A percentile compares a stretch with the other conserved stretches of the same genome.
Conservation (phyloP, 2,329 filamentous ascomycete species). For the Monosporascus ibericus region DNA sequence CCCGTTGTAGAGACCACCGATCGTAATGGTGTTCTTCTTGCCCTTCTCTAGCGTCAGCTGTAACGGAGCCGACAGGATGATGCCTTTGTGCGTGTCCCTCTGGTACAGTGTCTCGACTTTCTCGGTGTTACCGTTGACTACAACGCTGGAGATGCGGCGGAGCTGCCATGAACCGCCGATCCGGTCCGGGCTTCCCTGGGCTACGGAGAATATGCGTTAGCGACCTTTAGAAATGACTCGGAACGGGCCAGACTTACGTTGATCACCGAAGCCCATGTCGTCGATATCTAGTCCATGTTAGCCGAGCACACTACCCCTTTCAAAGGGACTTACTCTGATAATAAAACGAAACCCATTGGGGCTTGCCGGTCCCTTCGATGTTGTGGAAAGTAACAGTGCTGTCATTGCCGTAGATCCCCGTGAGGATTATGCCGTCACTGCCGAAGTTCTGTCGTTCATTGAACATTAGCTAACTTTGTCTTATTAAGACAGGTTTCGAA, state of each 20-base stretch:
- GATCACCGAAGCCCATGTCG: conserved; percentile 54
- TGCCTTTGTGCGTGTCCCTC: conserved; percentile 51
- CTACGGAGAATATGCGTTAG: conserved; percentile 6
- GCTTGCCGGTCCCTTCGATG: conserved; percentile 42
- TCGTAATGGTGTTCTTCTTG: conserved; percentile 44
- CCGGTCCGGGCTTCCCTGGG: conserved; percentile 51
- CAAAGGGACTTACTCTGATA: conserved; percentile 36
- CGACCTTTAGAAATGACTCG: not conserved
- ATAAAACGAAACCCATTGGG: conserved; percentile 53
- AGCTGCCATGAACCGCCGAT: conserved; percentile 56
- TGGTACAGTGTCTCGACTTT: conserved; percentile 44
- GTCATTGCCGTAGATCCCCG: conserved; percentile 48
- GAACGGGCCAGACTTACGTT: conserved; percentile 25
- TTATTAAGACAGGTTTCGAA: not conserved
- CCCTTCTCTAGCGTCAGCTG: conserved; percentile 47
- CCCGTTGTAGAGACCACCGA: conserved; percentile 52
- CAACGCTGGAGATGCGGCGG: conserved; percentile 52
- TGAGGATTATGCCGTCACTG: conserved; percentile 38
- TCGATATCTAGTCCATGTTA: conserved; percentile 36
- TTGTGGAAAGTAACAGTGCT: conserved; percentile 45
- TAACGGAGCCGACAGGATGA: conserved; percentile 52
- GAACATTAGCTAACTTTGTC: not conserved
- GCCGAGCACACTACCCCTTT: not conserved
- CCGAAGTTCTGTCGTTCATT: conserved; percentile 35
- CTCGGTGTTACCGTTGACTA: conserved; percentile 48